phyloP scores from a whole-genome alignment of 371 early-diverging fungal genomes.

The Apophysomyces variabilis region DNA sequence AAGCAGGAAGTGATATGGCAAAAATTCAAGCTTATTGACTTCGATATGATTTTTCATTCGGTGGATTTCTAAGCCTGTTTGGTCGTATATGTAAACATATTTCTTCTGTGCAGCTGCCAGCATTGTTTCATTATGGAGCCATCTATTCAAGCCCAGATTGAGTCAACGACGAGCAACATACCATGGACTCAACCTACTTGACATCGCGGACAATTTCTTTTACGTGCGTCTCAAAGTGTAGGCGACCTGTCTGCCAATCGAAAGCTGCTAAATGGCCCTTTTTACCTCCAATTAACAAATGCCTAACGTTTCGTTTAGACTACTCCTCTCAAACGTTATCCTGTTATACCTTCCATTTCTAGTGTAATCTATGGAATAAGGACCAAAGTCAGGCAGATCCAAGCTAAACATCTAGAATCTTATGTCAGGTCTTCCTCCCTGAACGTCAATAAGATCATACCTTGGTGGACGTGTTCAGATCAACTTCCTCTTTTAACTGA shows the following conservation, averaged over 20 bases:
- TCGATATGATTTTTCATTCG: conserved; percentile 85
- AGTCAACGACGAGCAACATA: not conserved
- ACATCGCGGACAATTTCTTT: conserved; percentile 93
- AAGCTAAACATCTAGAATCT: conserved; percentile 75
- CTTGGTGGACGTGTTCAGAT: conserved; percentile 80
- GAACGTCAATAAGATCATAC: conserved; percentile 34
- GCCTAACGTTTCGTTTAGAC: conserved; percentile 29
- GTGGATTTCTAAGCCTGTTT: conserved; percentile 94
- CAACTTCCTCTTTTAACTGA: conserved; percentile 75
- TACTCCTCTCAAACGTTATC: not conserved
- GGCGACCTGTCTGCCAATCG: conserved; percentile 88
- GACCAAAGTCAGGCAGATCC: conserved; percentile 85
- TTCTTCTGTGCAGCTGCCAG: conserved; percentile 97
- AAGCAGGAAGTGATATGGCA: conserved; percentile 98
- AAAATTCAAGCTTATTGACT: conserved; percentile 85
- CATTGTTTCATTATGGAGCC: conserved; percentile 97
- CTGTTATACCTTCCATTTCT: conserved; percentile 77
- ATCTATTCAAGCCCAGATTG: conserved; percentile 46
- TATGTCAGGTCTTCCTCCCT: not conserved
- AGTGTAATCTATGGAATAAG: conserved; percentile 90
- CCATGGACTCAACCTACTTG: conserved; percentile 56
- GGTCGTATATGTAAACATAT: conserved; percentile 96
- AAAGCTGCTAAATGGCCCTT: conserved; percentile 94
- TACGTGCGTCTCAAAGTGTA: conserved; percentile 88
- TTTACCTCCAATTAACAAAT: conserved; percentile 86